Base-by-base conservation (phyloP, 768 basidiomycete species). In the Tricholoma saponaceum region DNA sequence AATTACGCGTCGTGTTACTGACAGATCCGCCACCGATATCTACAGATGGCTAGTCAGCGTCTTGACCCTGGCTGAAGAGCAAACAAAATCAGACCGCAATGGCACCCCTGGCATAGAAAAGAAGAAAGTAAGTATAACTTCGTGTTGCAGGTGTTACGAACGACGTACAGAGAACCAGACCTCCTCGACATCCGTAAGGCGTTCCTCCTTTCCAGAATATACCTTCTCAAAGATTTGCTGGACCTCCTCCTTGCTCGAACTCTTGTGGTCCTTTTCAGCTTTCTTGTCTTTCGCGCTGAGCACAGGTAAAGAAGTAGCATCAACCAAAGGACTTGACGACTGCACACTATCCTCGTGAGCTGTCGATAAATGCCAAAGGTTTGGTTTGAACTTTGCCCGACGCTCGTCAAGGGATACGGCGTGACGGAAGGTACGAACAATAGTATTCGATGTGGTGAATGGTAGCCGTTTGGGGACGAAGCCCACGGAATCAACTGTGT, bases 401-500 rank as follows among this genome's bases (percentile, higher is more conserved):
- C 75, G 79, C 55, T 87, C 85, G 51, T 87, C 85, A n/a, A 89
- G 77, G 2, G 85, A 69, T 9, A 88, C 65, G 0, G 85, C 85
- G 49, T 89, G 87, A 16, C 87, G 77, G 68, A 87, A 85, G 16
- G 80, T 77, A 4, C 75, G 75, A 43, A 85, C 80, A 58, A 80
- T 79, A 8, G 74, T 76, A 49, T 85, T 83, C 3, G 80, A 79
- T 1, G 75, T 78, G 1, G 82, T 81, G 64, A 86, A 86, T 0
- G 85, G 86, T 4, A 86, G 74, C 5, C 80, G 72, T 25, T 76
- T 76, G 2, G 78, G 76, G 52, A 84, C 70, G 39, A 83, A 49
- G 10, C 84, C 85, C 13, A 87, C 84, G 0, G 85, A 86, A 20
- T 80, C 79, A 5, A 89, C 85, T 1, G 85, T 87, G 61, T 89